Base-by-base conservation (phyloP, 2,329 filamentous ascomycete genomes). In the Akanthomyces dipterigenus region DNA sequence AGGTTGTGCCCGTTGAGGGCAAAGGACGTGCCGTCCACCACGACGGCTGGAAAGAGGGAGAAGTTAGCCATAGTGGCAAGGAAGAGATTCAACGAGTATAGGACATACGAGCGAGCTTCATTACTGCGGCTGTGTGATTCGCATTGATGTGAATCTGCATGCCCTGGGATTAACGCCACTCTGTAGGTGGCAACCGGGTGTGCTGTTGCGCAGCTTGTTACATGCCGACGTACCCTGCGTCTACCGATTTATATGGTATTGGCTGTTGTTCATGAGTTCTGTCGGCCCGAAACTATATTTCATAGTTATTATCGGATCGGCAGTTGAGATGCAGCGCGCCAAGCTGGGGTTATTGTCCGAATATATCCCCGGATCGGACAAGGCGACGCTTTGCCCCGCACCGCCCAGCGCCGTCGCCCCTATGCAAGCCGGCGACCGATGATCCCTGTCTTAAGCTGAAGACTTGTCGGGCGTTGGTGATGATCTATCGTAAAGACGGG, bases 1-100 rank as follows among this genome's bases (percentile, higher is more conserved):
- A 85, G 75, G 64, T 77, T 76, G 51, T 80, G 72, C 28, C 81
- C 83, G 34, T 82, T 82, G 48, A 87, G 74, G 2, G 82, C 77
- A 65, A 87, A 87, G 14, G 79, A 79, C 3, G 74, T 79, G 8
- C 81, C 82, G 5, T 82, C 71, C 18, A 81, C 81, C 22, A 77
- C 76, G 60, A 86, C 78, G 42, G 78, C 82, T 84, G 26, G 42
- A n/a, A 45, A 45, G 22, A n/a, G 5, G 22, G n/a, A 3, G 5
- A 18, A 20, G 11, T n/a, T 22, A 45, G 18, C 22, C 18, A 31
- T 31, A 18, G 20, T 7, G 16, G 3, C 6, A 34, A 34, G 31
- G 7, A 11, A 9, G 4, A 34, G 8, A 34, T 6, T 9, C 2
- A 34, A 34, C 8, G 2, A 34, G 31, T 11, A 34, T 2, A 34